These are phyloP conservation scores for Diaporthe capsici DNA, from an alignment of 2,329 filamentous ascomycete genomes.

Conservation along the genomic window DNA sequence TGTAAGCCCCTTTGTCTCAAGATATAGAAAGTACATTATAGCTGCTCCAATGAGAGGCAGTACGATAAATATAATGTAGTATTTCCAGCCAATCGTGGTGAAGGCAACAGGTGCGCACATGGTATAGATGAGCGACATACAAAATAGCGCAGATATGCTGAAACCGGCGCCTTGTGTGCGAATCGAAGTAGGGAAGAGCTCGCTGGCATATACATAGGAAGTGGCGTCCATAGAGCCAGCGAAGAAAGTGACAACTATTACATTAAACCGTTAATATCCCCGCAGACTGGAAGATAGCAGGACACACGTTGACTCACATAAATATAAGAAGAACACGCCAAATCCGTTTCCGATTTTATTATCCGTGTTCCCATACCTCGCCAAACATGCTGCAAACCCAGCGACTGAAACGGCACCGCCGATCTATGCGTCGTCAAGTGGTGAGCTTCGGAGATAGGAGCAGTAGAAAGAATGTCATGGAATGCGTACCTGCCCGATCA, in stretches of 20 bases:
- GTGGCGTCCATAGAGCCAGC: conserved; percentile 20
- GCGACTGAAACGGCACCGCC: background rate
- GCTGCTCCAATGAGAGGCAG: conserved; percentile 37
- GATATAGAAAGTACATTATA: conserved; percentile 40
- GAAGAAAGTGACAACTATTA: conserved; percentile 17
- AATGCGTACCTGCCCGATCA: background rate
- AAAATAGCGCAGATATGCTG: conserved; percentile 28
- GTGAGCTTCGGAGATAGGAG: no score
- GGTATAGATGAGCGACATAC: conserved; percentile 35
- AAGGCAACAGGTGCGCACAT: conserved; percentile 41
- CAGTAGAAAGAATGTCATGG: background rate
- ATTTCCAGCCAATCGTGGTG: conserved; percentile 35
- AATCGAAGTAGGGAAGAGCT: conserved; percentile 14
- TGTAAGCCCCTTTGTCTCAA: conserved; percentile 40
- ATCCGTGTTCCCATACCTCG: background rate
- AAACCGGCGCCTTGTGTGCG: conserved; percentile 19
- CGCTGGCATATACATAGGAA: conserved; percentile 3
- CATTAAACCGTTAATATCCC: background rate
- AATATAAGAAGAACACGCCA: background rate
- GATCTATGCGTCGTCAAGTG: background rate
- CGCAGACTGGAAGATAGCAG: background rate
- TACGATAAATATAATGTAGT: conserved; percentile 42
- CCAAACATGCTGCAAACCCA: conserved; percentile 4
- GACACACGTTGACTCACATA: background rate
- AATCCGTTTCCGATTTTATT: conserved; percentile 1